Evolutionary conservation across 169 alveolate species (phyloP), one percentile per base, ranked within the genome.

Genomic region (Plasmodium coatneyi): DNA sequence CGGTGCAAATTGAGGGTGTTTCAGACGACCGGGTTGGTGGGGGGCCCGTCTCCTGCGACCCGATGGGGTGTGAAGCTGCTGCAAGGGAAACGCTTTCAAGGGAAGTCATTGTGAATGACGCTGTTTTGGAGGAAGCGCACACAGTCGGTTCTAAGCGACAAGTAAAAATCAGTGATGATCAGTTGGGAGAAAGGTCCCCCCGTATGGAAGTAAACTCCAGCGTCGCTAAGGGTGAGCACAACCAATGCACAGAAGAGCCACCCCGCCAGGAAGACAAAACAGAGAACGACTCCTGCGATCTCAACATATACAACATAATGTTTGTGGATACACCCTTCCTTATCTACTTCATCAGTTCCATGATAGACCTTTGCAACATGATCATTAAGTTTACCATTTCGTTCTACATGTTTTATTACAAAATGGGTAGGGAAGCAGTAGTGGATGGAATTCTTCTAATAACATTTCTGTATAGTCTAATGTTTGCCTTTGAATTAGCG

Each of bases 261-360:
- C 16, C 14, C 0, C 52, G 0, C 12, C 16, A 14, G 2, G 74
- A 60, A n/a, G 52, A 39, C 4, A 39, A 86, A 43, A 22, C 6
- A n/a, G 80, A 76, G 5, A 49, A n/a, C 10, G 90, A 39, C 7
- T 56, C 36, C 6, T 78, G 78, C 49, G 90, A 80, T 28, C 32
- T 91, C 28, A 91, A 32, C 71, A 91, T 91, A 1, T 91, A 91
- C 49, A 91, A 91, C 41, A 81, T 91, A 16, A 91, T 91, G 95
- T 91, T 91, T 56, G 70, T 78, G 3, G 95, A 91, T 52, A 91
- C 92, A 5, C 91, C 92, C 0, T 91, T 32, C 74, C 28, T 91
- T 10, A 71, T 81, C 32, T 71, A 80, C 52, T 91, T 71, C 66
- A 43, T 91, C 34, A 80, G 46, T 25, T 6, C 95, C 5, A 7